Evolutionary conservation across 148 eudicot species (phyloP), one percentile per base, ranked within the genome.

Genomic region (Beta vulgaris): DNA sequence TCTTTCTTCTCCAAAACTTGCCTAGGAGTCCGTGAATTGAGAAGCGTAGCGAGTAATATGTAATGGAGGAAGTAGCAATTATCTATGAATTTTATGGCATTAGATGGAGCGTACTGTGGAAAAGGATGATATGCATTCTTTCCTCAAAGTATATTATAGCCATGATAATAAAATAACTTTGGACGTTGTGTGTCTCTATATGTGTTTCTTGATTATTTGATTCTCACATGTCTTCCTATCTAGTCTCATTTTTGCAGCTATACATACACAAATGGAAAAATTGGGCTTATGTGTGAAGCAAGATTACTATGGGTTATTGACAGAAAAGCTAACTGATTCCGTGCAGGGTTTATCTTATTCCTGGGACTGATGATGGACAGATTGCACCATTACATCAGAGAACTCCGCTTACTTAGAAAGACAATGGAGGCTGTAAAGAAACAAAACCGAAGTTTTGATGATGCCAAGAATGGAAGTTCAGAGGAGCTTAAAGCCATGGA

Each of bases 331-430:
- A 36, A 69, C 8, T 40, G 42, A 66, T 32, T 26, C 21, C 25
- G 43, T 79, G 74, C 88, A 87, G 88, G 91, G 68, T 81, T 85
- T 54, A 75, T 83, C 42, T 69, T 85, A 36, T 85, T 84, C 81
- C 84, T 87, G 44, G 87, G 85, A 67, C 76, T 83, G 67, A 71
- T 87, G 84, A 80, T 84, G 76, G 85, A 80, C 73, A 85, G 81
- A 78, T 64, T 87, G 68, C 87, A 87, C 63, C 85, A 79, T 57
- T 82, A 81, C 76, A 77, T 87, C 5, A 70, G 87, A 71, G 91
- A 85, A 58, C 75, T 75, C 46, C 78, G 82, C 29, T 66, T 84
- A 77, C 85, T 87, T 21, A 70, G 85, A 48, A 80, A 80, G 84
- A 73, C 83, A 49, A 83, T 83, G 81, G 83, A 83, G 73, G 81